Evolutionary conservation across 1,284 basidiomycete genomes (phyloP).

Genomic region (Leccinum colubrinum): DNA sequence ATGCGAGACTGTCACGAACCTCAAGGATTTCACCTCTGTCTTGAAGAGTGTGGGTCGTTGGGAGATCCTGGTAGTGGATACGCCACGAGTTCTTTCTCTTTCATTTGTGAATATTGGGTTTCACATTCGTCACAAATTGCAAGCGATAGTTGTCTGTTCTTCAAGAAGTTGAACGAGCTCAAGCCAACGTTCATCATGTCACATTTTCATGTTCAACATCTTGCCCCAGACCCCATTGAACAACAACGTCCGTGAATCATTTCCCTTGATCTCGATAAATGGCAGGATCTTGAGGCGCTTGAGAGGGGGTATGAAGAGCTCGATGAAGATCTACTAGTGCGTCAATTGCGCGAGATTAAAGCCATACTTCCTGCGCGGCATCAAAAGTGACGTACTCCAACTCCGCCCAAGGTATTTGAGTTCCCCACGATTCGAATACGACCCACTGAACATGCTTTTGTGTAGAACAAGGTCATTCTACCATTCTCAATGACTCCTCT

Average conservation of each 20-base stretch:
- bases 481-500: constrained; percentile 88
- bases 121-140: constrained; percentile 29
- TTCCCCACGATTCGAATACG: not conserved
- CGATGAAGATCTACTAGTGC: constrained; percentile 66
- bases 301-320: constrained; percentile 74
- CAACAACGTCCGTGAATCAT: constrained; percentile 93
- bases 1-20: constrained; percentile 75
- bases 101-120: not conserved
- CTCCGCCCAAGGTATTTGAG: constrained; percentile 82
- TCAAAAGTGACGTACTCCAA: constrained; percentile 91
- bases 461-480: constrained; percentile 84
- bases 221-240: constrained; percentile 82
- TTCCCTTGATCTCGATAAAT: constrained; percentile 84
- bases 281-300: constrained; percentile 71
- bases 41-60: constrained; percentile 85
- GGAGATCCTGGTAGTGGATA: constrained; percentile 88
- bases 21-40: constrained; percentile 65
- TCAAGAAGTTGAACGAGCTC: constrained; percentile 80
- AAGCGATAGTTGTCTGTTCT: constrained; percentile 77
- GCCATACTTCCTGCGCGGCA: constrained; percentile 91
- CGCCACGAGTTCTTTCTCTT: not conserved
- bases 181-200: constrained; percentile 39
- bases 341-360: constrained; percentile 69
- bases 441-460: constrained; percentile 13
- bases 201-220: not conserved